These are phyloP conservation scores for Linanthus parryae DNA, from an alignment of 148 eudicot genomes.

Conservation along the genomic window DNA sequence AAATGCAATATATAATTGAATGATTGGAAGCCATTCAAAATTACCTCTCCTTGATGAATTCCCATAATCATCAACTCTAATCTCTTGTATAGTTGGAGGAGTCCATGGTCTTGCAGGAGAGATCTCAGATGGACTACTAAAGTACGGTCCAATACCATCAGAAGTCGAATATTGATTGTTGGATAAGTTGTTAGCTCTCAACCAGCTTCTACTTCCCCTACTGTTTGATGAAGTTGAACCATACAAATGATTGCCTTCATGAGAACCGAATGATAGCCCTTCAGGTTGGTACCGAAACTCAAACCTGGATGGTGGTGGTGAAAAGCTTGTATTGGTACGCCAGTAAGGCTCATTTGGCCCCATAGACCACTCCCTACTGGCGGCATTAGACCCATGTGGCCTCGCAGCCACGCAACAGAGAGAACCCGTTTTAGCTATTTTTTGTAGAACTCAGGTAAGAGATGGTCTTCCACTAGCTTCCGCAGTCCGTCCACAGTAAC, in stretches of 20 bases:
- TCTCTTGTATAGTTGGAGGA: slow-evolving; percentile 70
- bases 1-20: too few relatives aligned
- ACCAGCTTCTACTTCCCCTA: slow-evolving; percentile 84
- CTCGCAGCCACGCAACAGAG: slow-evolving; percentile 99
- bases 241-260: slow-evolving; percentile 67
- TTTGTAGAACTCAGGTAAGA: slow-evolving; percentile 35
- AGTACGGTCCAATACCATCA: slow-evolving; percentile 59
- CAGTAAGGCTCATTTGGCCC: slow-evolving; percentile 88
- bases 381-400: slow-evolving; percentile 90
- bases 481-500: slow-evolving; percentile 7
- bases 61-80: slow-evolving; percentile 57
- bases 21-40: too few relatives aligned
- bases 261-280: slow-evolving; percentile 64
- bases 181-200: slow-evolving; percentile 53
- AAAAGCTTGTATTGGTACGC: slow-evolving; percentile 90
- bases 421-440: slow-evolving; percentile 96
- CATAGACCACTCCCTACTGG: slow-evolving; percentile 87
- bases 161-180: slow-evolving; percentile 53
- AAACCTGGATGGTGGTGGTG: slow-evolving; percentile 87
- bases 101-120: slow-evolving; percentile 74
- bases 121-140: slow-evolving; percentile 78
- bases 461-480: slow-evolving; percentile 16
- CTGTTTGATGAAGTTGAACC: slow-evolving; percentile 83
- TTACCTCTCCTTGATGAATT: slow-evolving; percentile 56
- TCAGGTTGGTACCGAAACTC: slow-evolving; percentile 71